phyloP scores from a whole-genome alignment of 163 green algal genomes.

The Trebouxiophyceae sp. region DNA sequence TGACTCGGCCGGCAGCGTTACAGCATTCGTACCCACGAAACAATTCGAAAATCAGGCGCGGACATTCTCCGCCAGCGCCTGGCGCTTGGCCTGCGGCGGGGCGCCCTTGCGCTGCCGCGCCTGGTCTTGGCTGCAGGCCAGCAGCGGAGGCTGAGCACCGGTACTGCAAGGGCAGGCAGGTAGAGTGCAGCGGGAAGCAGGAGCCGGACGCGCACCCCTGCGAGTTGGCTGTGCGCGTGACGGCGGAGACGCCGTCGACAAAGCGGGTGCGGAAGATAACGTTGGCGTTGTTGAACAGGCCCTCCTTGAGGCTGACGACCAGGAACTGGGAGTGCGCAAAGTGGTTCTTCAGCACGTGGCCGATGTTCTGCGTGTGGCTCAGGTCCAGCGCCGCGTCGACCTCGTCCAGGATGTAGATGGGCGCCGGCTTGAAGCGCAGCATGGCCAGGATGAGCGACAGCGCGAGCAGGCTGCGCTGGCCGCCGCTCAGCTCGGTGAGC shows the following conservation, averaged over 20 bases:
- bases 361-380: slow-evolving; percentile 99
- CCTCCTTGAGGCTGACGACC: slow-evolving; percentile 93
- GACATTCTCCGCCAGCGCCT: neutral
- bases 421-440: slow-evolving; percentile 96
- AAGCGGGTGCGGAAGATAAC: slow-evolving; percentile 98
- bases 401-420: slow-evolving; percentile 99
- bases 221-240: slow-evolving; percentile 37
- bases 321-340: slow-evolving; percentile 97
- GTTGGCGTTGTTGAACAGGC: slow-evolving; percentile 99
- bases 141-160: neutral
- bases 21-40: no score
- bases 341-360: slow-evolving; percentile 94
- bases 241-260: slow-evolving; percentile 88
- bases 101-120: neutral
- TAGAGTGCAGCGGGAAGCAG: neutral
- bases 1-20: no score
- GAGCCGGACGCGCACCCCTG: neutral
- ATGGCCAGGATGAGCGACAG: slow-evolving; percentile 96
- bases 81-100: neutral
- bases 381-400: slow-evolving; percentile 97
- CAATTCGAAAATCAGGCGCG: no score
- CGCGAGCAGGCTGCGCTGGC: slow-evolving; percentile 91
- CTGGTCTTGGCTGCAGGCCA: neutral
- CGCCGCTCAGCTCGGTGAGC: slow-evolving; percentile 92
- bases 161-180: neutral